Conservation (phyloP, 2,329 filamentous ascomycete genomes). For the Fusarium devonianum region DNA sequence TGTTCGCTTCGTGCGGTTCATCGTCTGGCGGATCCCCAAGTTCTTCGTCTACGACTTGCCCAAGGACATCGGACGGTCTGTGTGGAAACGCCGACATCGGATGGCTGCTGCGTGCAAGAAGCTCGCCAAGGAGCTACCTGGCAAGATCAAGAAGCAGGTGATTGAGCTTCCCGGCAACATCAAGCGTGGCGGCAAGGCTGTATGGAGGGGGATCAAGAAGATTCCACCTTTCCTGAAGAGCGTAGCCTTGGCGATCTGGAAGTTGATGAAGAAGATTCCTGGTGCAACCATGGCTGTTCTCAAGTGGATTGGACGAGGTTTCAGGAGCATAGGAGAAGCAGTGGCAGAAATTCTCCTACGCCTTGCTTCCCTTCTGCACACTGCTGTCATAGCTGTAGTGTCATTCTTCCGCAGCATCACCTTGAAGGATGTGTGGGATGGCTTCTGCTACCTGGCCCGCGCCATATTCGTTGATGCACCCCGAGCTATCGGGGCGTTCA, state of each 20-base stretch:
- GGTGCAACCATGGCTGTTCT: conserved; percentile 36
- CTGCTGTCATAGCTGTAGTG: conserved; percentile 44
- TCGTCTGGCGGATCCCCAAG: conserved; percentile 45
- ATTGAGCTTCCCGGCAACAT: conserved; percentile 28
- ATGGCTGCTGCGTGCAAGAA: conserved; percentile 44
- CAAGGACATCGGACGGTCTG: conserved; percentile 16
- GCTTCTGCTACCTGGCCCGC: conserved; percentile 41
- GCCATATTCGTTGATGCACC: conserved; percentile 47
- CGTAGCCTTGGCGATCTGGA: conserved; percentile 23
- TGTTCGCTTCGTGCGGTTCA: conserved; percentile 30
- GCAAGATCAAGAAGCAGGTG: conserved; percentile 28
- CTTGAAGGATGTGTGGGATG: conserved; percentile 50
- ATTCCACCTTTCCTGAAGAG: conserved; percentile 18
- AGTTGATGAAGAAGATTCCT: conserved; percentile 28
- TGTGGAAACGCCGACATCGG: conserved; percentile 39
- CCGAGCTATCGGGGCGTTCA: conserved; percentile 36
- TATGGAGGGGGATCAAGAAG: conserved; percentile 35
- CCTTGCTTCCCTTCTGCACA: conserved; percentile 47
- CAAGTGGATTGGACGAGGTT: conserved; percentile 43
- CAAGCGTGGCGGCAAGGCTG: conserved; percentile 7
- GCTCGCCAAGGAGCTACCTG: conserved; percentile 41
- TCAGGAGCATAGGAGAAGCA: conserved; percentile 40
- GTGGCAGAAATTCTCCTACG: conserved; percentile 34
- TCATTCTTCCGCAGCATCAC: conserved; percentile 48
- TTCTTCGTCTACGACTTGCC: conserved; percentile 42